Evolutionary conservation across 1,284 basidiomycete genomes (phyloP).

Genomic region (Papiliotrema nemorosa): DNA sequence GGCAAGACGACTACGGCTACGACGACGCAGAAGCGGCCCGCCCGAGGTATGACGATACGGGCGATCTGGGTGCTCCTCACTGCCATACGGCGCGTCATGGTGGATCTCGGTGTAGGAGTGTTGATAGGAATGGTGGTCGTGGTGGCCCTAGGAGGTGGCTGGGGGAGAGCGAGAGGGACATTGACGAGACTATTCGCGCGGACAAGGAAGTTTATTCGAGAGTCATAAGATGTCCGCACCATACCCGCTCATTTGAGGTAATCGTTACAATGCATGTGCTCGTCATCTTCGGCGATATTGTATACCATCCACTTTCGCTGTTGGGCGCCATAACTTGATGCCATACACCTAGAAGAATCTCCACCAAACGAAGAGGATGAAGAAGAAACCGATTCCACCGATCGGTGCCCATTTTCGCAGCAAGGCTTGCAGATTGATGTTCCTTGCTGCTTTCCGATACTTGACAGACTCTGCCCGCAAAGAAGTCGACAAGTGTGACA

Average conservation of each 20-base stretch:
- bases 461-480: constrained; percentile 94
- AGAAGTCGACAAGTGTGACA: constrained; percentile 98
- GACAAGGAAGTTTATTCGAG: constrained; percentile 11
- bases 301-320: background rate
- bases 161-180: constrained; percentile 20
- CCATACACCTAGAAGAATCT: constrained; percentile 58
- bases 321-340: background rate
- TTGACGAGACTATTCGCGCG: constrained; percentile 10
- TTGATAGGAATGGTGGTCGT: constrained; percentile 23
- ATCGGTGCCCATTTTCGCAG: constrained; percentile 93
- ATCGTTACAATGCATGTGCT: constrained; percentile 8
- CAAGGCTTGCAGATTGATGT: constrained; percentile 92
- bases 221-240: too few species aligned
- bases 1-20: constrained; percentile 14
- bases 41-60: constrained; percentile 23
- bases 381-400: constrained; percentile 70
- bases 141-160: constrained; percentile 31
- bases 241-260: background rate
- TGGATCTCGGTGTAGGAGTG: constrained; percentile 34
- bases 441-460: constrained; percentile 91
- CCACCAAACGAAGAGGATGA: constrained; percentile 89
- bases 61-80: constrained; percentile 32
- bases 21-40: constrained; percentile 13
- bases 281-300: too few species aligned
- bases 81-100: constrained; percentile 29